Conservation (phyloP, 306 rosid species). For the Cicer bijugum region DNA sequence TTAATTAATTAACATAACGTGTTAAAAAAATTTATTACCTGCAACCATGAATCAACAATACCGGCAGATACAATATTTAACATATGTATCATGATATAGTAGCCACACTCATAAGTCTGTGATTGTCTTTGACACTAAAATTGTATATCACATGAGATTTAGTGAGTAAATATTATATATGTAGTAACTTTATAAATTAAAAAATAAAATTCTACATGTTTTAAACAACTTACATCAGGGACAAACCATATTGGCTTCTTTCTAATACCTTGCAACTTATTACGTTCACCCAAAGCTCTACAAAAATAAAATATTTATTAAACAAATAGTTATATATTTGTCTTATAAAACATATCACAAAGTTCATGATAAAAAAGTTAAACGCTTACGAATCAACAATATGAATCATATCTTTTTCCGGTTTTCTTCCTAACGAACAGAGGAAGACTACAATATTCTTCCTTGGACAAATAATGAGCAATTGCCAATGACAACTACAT, state of each 20-base stretch:
- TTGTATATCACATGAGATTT: not conserved
- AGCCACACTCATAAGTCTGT: not conserved
- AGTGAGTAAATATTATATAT: not conserved
- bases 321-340: not conserved
- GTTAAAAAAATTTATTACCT: not conserved
- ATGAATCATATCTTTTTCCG: not conserved
- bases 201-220: not conserved
- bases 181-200: not conserved
- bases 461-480: constrained; percentile 14
- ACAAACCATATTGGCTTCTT: constrained; percentile 18
- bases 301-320: not conserved
- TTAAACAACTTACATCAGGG: constrained; percentile 6
- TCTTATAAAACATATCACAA: not conserved
- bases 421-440: not conserved
- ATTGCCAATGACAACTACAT: constrained; percentile 22
- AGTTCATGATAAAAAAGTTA: not conserved
- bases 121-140: constrained; percentile 27
- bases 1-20: not conserved
- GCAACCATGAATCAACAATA: not conserved
- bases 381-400: constrained; percentile 6
- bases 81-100: constrained; percentile 13
- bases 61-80: not conserved
- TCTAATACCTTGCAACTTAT: constrained; percentile 10
- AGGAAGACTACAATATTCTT: constrained; percentile 3
- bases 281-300: constrained; percentile 5